Evolutionary conservation across 2,329 filamentous ascomycete genomes (phyloP).

Genomic region (Cladorrhinum sp.): DNA sequence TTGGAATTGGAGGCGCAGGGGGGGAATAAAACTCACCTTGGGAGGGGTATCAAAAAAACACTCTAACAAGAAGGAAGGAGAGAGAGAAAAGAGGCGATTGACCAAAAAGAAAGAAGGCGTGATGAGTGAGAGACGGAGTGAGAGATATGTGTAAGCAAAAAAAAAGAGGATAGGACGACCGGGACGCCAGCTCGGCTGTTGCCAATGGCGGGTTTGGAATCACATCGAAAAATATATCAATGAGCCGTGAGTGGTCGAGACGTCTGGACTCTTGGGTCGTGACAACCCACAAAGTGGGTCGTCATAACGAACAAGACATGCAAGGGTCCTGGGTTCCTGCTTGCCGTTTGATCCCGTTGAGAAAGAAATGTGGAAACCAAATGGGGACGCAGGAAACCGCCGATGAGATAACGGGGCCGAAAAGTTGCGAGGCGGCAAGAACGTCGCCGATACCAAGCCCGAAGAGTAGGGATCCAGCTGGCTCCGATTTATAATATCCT

Average conservation of each 20-base stretch:
- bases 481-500: neutral
- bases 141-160: constrained; percentile 18
- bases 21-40: constrained; percentile 10
- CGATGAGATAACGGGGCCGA: constrained; percentile 12
- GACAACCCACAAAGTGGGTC: constrained; percentile 18
- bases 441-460: neutral
- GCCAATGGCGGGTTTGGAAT: constrained; percentile 21
- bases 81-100: constrained; percentile 15
- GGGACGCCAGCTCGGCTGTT: constrained; percentile 18
- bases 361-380: neutral
- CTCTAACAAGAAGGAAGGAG: constrained; percentile 10
- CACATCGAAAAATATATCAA: constrained; percentile 23
- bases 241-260: constrained; percentile 17
- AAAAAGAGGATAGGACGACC: neutral
- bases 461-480: neutral
- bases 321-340: constrained; percentile 2
- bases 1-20: constrained; percentile 6
- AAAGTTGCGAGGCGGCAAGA: neutral
- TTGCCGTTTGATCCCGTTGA: neutral
- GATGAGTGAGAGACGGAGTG: constrained; percentile 10
- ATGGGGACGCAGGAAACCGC: neutral
- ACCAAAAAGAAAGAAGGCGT: constrained; percentile 14
- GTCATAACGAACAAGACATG: constrained; percentile 7
- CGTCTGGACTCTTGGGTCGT: neutral
- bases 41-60: constrained; percentile 7